Evolutionary conservation across 78 protist genomes (phyloP), one percentile per base, ranked within the genome.

Genomic region (Trichosphaerium sp.): DNA sequence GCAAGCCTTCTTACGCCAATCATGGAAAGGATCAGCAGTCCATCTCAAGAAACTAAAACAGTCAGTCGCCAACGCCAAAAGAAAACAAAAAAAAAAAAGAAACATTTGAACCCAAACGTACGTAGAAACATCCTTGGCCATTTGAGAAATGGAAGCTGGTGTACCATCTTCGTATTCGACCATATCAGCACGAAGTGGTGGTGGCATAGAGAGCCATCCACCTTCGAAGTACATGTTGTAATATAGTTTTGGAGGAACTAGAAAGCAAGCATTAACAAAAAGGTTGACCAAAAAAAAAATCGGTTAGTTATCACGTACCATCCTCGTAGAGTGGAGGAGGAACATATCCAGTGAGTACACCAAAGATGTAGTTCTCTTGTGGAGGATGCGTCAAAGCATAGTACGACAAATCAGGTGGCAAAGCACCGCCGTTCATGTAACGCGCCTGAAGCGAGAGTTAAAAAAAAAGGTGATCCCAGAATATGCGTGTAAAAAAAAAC

Each of bases 131-230:
- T 92, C 96, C 74, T 90, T 92, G 37, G 96, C 84, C 93, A 92
- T 90, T 77, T 89, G 96, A 3, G 89, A 65, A 48, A 71, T 69
- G 2, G 96, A 81, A 44, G 84, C 79, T 14, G 80, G 85, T 42
- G 96, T 92, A 25, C 91, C 91, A 60, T 92, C 96, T 23, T 84
- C 92, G 51, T 75, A 92, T 42, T 92, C 93, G 59, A 92, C 82
- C 40, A 12, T 38, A 26, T 78, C 91, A 49, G 72, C 73, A 7
- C 67, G 31, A 12, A 91, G 63, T 15, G 96, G 96, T 34, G 79
- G 80, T 21, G 92, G 88, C 94, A 92, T 90, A 43, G 83, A 75
- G 71, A 92, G 78, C 74, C 64, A 64, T 62, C 83, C 74, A 48
- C 94, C 94, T 12, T 88, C 55, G 85, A 89, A 89, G n/a, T 35